Evolutionary conservation across 495 filamentous ascomycete genomes (phyloP).

Genomic region (Penicillium mononematosum): DNA sequence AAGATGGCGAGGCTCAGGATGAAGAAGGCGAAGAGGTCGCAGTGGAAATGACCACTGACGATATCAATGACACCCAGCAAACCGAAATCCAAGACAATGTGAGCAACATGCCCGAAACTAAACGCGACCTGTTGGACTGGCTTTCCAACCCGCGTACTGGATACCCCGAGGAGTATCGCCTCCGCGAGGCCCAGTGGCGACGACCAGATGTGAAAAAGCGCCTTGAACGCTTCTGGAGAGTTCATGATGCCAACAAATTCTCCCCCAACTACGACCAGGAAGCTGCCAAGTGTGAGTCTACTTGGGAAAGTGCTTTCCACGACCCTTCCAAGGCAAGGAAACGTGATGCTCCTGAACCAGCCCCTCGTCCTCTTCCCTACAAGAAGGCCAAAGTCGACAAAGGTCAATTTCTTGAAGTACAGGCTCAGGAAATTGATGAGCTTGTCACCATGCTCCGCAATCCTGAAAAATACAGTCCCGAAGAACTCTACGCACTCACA

Average conservation of each 20-base stretch:
- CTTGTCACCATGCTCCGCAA: constrained; percentile 39
- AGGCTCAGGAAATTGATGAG: constrained; percentile 27
- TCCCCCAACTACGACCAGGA: constrained; percentile 40
- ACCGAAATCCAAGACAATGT: constrained; percentile 2
- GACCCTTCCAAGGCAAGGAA: constrained; percentile 38
- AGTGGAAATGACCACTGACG: constrained; percentile 11
- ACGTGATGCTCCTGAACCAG: constrained; percentile 45
- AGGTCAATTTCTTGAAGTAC: constrained; percentile 49
- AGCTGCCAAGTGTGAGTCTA: constrained; percentile 24
- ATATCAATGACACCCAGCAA: constrained; percentile 13
- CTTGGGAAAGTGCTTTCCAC: constrained; percentile 37
- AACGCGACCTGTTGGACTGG: constrained; percentile 24
- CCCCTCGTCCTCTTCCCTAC: constrained; percentile 47
- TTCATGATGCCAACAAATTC: constrained; percentile 51
- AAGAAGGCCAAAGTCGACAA: constrained; percentile 29
- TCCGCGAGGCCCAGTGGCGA: constrained; percentile 23
- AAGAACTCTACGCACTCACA: constrained; percentile 54
- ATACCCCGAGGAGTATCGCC: constrained; percentile 24
- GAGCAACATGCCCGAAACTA: constrained; percentile 1
- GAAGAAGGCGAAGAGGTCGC: constrained; percentile 16
- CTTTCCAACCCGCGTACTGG: constrained; percentile 32
- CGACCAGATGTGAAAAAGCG: constrained; percentile 50
- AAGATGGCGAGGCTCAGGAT: constrained; percentile 18
- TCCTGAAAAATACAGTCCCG: constrained; percentile 35
- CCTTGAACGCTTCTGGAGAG: constrained; percentile 59